Evolutionary conservation across 192 early-diverging fungal species (phyloP), one percentile per base, ranked within the genome.

Genomic region (Phlyctochytrium planicorne): DNA sequence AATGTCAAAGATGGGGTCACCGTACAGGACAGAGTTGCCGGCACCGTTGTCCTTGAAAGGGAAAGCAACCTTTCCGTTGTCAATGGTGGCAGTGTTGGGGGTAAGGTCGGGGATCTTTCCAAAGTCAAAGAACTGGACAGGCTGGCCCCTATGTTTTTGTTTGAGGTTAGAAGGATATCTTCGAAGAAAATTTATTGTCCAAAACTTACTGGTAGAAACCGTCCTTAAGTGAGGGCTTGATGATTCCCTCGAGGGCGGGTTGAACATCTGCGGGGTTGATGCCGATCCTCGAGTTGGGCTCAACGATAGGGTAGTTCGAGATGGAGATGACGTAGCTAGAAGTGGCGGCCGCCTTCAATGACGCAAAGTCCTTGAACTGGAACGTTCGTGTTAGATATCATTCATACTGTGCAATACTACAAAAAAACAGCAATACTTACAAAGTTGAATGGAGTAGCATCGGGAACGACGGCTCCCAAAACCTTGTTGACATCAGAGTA

Each of bases 401-500:
- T 57, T 10, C 10, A 57, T 10, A 25, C 4, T 14, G 16, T 29
- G 55, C 10, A 27, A 10, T 20, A 10, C 27, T 10, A 27, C 6
- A 29, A 57, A 25, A 57, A 20, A 12, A 57, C 16, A 29, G 55
- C 10, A 57, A 6, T 6, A 57, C 55, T 57, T 57, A 57, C 55
- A 27, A 57, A 57, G 25, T 57, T 57, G 55, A 57, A 57, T 12
- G 55, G 55, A 14, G 27, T 27, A 10, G 10, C 16, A 4, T 12
- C 6, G 55, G 16, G 20, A 29, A 57, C 55, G 55, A 29, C 20
- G 25, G 27, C 10, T 12, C 27, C 10, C 12, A 14, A 20, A 57
- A 57, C 12, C 55, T 57, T 27, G 55, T 24, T 27, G 27, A 27
- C 55, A 27, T 57, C 55, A 25, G 55, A 57, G 55, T 57, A 57